A percentile compares a stretch with the other conserved stretches of the same genome.
phyloP scores from a whole-genome alignment of 352 stramenopile species.

The Pythium vanterpoolii region DNA sequence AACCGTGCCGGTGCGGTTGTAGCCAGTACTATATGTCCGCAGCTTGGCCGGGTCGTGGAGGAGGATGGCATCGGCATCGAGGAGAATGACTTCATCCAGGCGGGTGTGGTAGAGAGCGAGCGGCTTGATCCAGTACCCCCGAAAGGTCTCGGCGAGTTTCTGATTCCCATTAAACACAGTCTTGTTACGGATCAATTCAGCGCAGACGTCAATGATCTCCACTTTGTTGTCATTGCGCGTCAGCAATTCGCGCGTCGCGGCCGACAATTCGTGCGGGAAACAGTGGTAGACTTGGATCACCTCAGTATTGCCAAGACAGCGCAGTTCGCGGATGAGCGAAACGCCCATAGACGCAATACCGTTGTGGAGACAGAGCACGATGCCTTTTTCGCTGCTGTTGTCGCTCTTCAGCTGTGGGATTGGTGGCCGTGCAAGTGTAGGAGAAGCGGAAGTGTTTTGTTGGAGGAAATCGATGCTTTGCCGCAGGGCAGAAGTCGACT shows the following conservation, averaged over 20 bases:
- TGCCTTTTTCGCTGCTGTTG: slow-evolving; percentile 10
- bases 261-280: slow-evolving; percentile 44
- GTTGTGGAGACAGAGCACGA: slow-evolving; percentile 52
- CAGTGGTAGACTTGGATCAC: slow-evolving; percentile 44
- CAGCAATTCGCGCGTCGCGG: slow-evolving; percentile 31
- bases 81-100: slow-evolving; percentile 47
- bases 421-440: background rate
- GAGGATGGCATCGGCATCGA: slow-evolving; percentile 59
- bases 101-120: slow-evolving; percentile 56
- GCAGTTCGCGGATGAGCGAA: slow-evolving; percentile 60
- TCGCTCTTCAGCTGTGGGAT: background rate
- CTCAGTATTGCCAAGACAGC: slow-evolving; percentile 38
- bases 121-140: slow-evolving; percentile 70
- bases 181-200: slow-evolving; percentile 27
- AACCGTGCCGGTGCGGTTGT: slow-evolving; percentile 45
- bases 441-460: background rate
- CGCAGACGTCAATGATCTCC: slow-evolving; percentile 64
- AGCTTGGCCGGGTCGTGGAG: slow-evolving; percentile 38
- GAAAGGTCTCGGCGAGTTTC: slow-evolving; percentile 27
- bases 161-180: slow-evolving; percentile 6
- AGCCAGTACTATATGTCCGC: slow-evolving; percentile 33
- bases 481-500: slow-evolving; percentile 4
- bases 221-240: slow-evolving; percentile 40
- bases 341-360: slow-evolving; percentile 52
- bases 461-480: slow-evolving; percentile 19